Evolutionary conservation across 2,329 filamentous ascomycete genomes (phyloP), one percentile per base, ranked within the genome.

Genomic region (Fusarium robinianum): DNA sequence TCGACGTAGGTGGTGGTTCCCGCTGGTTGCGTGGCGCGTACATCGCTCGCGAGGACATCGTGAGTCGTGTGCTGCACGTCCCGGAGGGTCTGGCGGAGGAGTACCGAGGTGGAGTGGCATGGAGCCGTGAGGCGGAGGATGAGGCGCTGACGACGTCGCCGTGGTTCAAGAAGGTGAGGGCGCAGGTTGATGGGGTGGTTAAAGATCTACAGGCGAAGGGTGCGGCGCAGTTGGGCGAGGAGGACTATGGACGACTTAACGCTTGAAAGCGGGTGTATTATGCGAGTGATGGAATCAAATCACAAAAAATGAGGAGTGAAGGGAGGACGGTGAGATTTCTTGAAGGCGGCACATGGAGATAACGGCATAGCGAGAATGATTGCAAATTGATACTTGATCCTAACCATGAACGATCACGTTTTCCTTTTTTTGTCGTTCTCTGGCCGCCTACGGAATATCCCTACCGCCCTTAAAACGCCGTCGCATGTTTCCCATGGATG

Each of bases 1-100:
- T 97, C 67, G 83, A 92, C 63, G 52, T 62, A 0, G 70, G 70
- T 0, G 75, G 77, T 6, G 88, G 88, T 1, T 78, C 83, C 49
- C 76, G 92, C 38, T 95, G 89, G 88, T 69, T 97, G 41, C 87
- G 88, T 57, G 94, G 94, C 5, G 80, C 88, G 0, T 99, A 97
- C 68, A 76, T 96, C 18, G 81, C 87, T 50, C 60, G 67, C 5
- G 66, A 75, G 41, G 73, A 73, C 46, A 74, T 76, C 37, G 30
- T 61, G 8, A 75, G 72, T 46, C 63, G 59, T 18, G 63, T 64
- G 2, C 27, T 61, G 4, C 55, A 68, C 26, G 62, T 68, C 0
- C 68, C 68, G 1, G 41, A 45, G 10, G 55, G 33, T 0, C 27
- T 64, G 34, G 60, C 62, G 1, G 57, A 58, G 9, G 54, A 58